Evolutionary conservation across 441 rosid genomes (phyloP).

Genomic region (Bruguiera hainesii): DNA sequence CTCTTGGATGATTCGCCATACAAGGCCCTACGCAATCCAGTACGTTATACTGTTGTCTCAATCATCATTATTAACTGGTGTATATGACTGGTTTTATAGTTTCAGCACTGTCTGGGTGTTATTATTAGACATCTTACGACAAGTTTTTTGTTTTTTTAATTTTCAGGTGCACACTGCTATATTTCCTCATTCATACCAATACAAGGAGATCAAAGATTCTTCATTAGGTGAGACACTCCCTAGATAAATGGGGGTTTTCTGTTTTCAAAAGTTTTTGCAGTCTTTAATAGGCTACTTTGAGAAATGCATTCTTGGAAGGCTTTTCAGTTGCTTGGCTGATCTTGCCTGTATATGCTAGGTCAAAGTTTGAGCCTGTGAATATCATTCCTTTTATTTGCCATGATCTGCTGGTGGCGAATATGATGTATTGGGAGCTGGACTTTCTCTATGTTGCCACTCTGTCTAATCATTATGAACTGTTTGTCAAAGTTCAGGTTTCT

Average conservation of each 20-base stretch:
- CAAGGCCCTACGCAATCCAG: constrained; percentile 88
- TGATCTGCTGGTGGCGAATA: no score
- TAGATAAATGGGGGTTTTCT: constrained; percentile 7
- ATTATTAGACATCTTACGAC: neutral
- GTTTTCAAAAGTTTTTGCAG: constrained; percentile 4
- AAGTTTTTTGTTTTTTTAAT: constrained; percentile 2
- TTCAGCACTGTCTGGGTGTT: neutral
- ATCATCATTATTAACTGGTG: neutral
- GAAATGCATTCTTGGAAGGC: neutral
- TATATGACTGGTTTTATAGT: neutral
- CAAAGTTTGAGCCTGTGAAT: neutral
- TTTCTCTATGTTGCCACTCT: no score
- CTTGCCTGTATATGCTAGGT: neutral
- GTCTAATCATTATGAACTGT: no score
- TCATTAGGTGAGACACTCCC: constrained; percentile 52
- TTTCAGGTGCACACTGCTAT: constrained; percentile 66
- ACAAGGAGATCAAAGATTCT: constrained; percentile 39
- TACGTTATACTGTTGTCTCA: constrained; percentile 29
- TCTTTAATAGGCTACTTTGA: constrained; percentile 1
- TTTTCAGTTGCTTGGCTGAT: neutral
- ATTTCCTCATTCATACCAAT: constrained; percentile 66
- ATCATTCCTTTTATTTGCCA: neutral
- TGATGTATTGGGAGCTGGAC: no score
- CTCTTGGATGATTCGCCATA: constrained; percentile 91
- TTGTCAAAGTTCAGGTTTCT: no score